These are phyloP conservation scores for Fusarium sp. DNA, from an alignment of 2,329 filamentous ascomycete genomes.

Conservation along the genomic window DNA sequence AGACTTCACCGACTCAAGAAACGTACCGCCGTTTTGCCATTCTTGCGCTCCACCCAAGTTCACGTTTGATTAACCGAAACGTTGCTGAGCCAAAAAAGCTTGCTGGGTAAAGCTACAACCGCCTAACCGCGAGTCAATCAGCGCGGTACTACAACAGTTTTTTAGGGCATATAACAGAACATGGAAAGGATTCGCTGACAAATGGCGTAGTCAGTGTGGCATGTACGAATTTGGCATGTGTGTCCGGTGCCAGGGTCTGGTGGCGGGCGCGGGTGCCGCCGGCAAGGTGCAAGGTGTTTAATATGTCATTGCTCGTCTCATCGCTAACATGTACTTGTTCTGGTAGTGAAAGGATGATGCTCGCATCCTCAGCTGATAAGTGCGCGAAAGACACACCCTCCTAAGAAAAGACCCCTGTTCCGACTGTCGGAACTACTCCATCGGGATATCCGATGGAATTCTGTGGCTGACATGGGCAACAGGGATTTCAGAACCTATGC, in stretches of 20 bases:
- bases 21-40: conserved; percentile 34
- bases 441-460: conserved; percentile 45
- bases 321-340: conserved; percentile 36
- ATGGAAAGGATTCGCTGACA: conserved; percentile 39
- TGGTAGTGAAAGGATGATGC: conserved; percentile 42
- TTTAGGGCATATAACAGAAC: conserved; percentile 14
- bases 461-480: conserved; percentile 35
- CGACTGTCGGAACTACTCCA: conserved; percentile 46
- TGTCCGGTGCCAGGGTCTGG: conserved; percentile 35
- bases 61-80: conserved; percentile 9
- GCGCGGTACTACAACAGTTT: conserved; percentile 13
- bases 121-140: conserved; percentile 26
- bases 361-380: conserved; percentile 43
- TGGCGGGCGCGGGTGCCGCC: conserved; percentile 44
- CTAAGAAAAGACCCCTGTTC: conserved; percentile 43
- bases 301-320: conserved; percentile 38
- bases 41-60: conserved; percentile 24
- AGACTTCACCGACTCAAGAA: conserved; percentile 50
- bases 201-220: conserved; percentile 40
- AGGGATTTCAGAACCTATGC: conserved; percentile 33
- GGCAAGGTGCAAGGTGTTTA: conserved; percentile 40
- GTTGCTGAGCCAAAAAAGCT: conserved; percentile 20
- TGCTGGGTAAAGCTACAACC: conserved; percentile 14
- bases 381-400: conserved; percentile 40
- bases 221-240: conserved; percentile 44